Evolutionary conservation across 129 eudicot species (phyloP), one percentile per base, ranked within the genome.

Genomic region (Silybum marianum): DNA sequence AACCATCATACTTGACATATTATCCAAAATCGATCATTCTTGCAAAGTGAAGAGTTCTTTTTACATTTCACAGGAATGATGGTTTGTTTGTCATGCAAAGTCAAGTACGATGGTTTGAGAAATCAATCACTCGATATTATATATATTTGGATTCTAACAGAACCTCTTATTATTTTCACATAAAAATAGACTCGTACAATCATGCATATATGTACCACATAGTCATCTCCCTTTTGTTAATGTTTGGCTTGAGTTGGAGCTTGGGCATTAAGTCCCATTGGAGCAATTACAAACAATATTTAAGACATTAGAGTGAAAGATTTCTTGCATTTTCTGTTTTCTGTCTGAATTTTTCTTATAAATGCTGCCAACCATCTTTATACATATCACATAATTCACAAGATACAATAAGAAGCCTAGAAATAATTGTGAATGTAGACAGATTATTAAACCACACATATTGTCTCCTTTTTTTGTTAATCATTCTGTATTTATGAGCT

Each of bases 31-130:
- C 11, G 34, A 72, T 9, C 80, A 66, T 66, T 81, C 54, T 74
- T 74, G 44, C 19, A n/a, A 36, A 65, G 48, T n/a, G 46, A 63
- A 65, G 34, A 73, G 36, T 74, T 66, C 36, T 24, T 81, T 65
- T 32, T 74, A 23, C 74, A 14, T 39, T 74, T 63, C 46, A 66
- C 54, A 65, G 22, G 69, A 81, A 73, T 73, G 25, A 46, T 65
- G 69, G 68, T 66, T 81, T 65, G 54, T 48, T 81, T 80, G 46
- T 62, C 67, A 40, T 39, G 74, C 28, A 11, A 77, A 77, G 32
- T 62, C 72, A 21, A 34, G 74, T 42, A 54, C 19, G 24, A 36
- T 77, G 81, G 73, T 38, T 74, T 22, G 14, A 65, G 23, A 25
- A 18, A 36, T 65, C 24, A 13, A 23, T 24, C 36, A 14, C 63